A percentile compares a stretch with the other conserved stretches of the same genome.
Conservation (phyloP, 345 rosid species). For the Eucalyptus erythrocorys region DNA sequence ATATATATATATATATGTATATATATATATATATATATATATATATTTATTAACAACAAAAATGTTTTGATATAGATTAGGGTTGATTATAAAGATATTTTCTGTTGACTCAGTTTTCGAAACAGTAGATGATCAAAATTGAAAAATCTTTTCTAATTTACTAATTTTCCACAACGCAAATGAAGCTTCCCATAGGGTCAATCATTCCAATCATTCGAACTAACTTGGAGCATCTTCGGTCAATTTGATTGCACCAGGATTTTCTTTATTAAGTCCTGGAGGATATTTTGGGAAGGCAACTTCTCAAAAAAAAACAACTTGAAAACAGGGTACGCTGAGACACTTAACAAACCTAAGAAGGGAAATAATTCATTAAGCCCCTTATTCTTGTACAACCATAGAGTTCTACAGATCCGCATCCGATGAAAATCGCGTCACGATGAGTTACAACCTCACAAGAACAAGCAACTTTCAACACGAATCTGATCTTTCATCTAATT, state of each 20-base stretch:
- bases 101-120: rapidly evolving
- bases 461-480: neutral
- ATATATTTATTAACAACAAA: neutral
- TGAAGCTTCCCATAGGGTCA: neutral
- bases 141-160: neutral
- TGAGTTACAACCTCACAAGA: neutral
- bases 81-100: neutral
- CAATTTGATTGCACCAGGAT: neutral
- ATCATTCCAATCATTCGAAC: neutral
- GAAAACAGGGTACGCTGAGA: neutral
- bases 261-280: neutral
- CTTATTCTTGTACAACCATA: neutral
- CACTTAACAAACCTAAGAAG: neutral
- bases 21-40: too few species aligned
- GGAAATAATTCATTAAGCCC: neutral
- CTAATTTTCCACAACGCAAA: neutral
- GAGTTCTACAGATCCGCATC: neutral
- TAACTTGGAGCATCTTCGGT: neutral
- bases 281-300: neutral
- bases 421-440: neutral
- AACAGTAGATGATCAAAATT: neutral
- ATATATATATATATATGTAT: too few species aligned
- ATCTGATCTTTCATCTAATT: neutral
- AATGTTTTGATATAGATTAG: neutral
- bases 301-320: neutral